Base-by-base conservation (phyloP, 176 grass and related monocot species). In the Eragrostis curvula region DNA sequence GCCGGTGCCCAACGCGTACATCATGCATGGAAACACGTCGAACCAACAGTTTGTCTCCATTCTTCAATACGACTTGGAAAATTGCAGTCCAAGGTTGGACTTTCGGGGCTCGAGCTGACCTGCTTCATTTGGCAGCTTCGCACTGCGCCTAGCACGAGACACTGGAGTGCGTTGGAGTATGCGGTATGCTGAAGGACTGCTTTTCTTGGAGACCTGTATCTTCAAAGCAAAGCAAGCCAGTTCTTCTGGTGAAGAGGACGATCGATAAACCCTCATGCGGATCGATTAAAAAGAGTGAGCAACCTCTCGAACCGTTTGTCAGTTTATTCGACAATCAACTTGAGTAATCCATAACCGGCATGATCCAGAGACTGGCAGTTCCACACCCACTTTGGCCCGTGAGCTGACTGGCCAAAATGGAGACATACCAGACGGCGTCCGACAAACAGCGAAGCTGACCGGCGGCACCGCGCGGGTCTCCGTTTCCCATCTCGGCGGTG, bases 21-120 rank as follows among this genome's bases (percentile, higher is more conserved):
- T 49, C 47, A 49, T 49, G 47, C 47, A 49, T 15, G 47, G 14
- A 49, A 49, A 49, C 47, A 49, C 47, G 47, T 15, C 74, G 48
- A 84, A 58, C 74, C 8, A 28, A 18, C 58, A 8, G 48, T 24
- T 78, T 55, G 73, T n/a, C 66, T 39, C 56, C 40, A 67, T 56
- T n/a, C 66, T 47, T 65, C 40, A 67, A 3, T 72, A 68, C 8
- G 67, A 17, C 30, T 66, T 47, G 75, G 51, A 79, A 79, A 73
- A 67, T 41, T 66, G 81, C 11, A 21, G 12, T 20, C 12, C 5
- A 63, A 20, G 3, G 27, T 41, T 56, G 41, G 66, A 71, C 73
- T 71, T 71, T 66, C 3, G 32, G 25, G 55, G 0, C 53, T 53
- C 47, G 47, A 49, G 73, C 58, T 88, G 80, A 88, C 80, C 30